Conservation (phyloP, 2,329 filamentous ascomycete species). For the Sclerotinia spermophila region DNA sequence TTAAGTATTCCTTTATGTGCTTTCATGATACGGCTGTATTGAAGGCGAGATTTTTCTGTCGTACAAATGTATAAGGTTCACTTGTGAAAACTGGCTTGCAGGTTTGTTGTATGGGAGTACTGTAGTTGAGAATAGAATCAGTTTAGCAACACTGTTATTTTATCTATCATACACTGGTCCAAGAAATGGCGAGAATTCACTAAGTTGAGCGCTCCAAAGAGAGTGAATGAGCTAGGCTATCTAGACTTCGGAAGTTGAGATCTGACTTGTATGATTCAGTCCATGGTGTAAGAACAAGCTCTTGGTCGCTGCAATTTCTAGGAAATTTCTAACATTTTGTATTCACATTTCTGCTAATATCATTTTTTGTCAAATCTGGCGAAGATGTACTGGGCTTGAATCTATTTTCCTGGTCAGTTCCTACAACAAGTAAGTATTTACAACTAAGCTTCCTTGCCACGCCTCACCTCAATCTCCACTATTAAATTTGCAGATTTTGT, state of each 20-base stretch:
- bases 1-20: background rate
- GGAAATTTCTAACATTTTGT: background rate
- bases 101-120: background rate
- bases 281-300: background rate
- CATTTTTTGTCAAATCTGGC: background rate
- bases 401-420: background rate
- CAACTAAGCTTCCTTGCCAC: background rate
- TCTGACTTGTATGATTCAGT: background rate
- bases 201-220: background rate
- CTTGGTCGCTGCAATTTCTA: background rate
- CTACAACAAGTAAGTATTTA: too few species aligned
- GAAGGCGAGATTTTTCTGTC: background rate
- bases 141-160: accelerated
- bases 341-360: background rate
- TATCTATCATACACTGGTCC: background rate
- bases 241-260: background rate
- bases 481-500: background rate
- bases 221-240: background rate
- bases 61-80: background rate
- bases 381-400: background rate
- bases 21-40: background rate
- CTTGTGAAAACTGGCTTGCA: background rate
- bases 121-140: background rate
- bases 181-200: background rate
- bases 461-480: background rate